phyloP scores from a whole-genome alignment of 805 yeast genomes.

The Wickerhamiella kurtzmanii region DNA sequence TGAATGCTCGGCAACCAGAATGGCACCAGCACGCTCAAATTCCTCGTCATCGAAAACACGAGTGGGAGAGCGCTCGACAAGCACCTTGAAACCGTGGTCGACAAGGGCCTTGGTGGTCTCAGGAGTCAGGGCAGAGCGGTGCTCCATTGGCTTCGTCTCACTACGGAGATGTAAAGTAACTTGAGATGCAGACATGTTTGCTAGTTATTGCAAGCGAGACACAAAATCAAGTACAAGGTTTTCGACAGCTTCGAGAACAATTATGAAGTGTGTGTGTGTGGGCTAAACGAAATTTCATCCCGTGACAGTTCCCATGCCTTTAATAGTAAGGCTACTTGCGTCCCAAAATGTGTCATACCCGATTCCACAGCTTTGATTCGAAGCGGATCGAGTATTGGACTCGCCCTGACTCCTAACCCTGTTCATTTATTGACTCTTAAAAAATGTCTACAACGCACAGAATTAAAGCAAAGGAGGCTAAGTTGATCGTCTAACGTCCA shows the following conservation, averaged over 20 bases:
- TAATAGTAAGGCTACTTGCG: too few species aligned
- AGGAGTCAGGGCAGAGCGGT: constrained; percentile 94
- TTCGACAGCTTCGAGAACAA: neutral
- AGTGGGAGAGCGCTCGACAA: constrained; percentile 76
- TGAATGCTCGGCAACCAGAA: constrained; percentile 81
- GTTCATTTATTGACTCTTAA: too few species aligned
- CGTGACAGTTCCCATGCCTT: too few species aligned
- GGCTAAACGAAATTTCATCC: too few species aligned
- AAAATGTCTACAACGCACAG: too few species aligned
- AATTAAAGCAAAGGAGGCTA: too few species aligned
- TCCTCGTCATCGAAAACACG: constrained; percentile 68
- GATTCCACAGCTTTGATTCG: too few species aligned
- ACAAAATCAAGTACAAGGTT: neutral
- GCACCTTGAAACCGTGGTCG: constrained; percentile 64
- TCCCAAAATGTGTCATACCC: neutral
- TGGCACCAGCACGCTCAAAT: constrained; percentile 67
- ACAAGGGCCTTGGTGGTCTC: constrained; percentile 69
- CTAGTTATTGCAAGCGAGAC: neutral
- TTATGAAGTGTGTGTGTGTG: neutral
- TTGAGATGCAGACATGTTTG: constrained; percentile 2
- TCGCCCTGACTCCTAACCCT: too few species aligned
- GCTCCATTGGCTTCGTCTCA: constrained; percentile 93
- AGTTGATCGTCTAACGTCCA: too few species aligned
- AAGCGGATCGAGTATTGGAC: too few species aligned
- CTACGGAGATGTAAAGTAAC: constrained; percentile 76